Base-by-base conservation (phyloP, 768 basidiomycete genomes). In the Lentinula sp. region DNA sequence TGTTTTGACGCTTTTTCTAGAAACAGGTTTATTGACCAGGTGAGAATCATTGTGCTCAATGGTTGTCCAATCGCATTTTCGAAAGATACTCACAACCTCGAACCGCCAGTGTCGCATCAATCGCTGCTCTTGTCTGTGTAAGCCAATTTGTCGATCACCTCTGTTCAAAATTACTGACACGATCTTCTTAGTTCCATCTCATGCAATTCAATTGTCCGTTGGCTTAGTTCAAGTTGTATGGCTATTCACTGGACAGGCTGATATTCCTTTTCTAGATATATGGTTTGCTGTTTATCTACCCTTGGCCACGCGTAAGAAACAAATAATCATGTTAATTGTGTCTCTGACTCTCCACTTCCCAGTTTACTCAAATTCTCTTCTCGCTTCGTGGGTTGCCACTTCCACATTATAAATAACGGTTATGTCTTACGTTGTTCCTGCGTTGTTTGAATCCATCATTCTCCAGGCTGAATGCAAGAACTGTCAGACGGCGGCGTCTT, bases 271-370 rank as follows among this genome's bases (percentile, higher is more conserved):
- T 32, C 7, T 23, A 72, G 71, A 65, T 56, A 63, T 70, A 10
- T 72, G 69, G 71, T 62, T 72, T 35, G 66, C 69, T 18, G 62
- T 70, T 16, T 70, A 70, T 60, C 64, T 66, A 0, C 42, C 70
- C 41, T 61, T 72, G 32, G 69, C 69, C 1, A 71, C 70, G 61
- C 45, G 69, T 68, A 54, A 36, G 66, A 28, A 41, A 56, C 55
- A 1, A 10, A 46, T 28, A 12, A 2, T 6, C 23, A 18, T 41
- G 28, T 7, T 3, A 33, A 50, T 3, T 13, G 20, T 50, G 6
- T 28, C 16, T 43, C 18, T 42, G 37, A 57, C 46, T 16, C 15
- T 57, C n/a, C 35, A 18, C n/a, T 57, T 28, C n/a, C 15, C 45
- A 57, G 56, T 57, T 9, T 57, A 57, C 28, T 57, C 56, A 20